Conservation (phyloP, 2,329 filamentous ascomycete species). For the Ceratocystis smalleyi region DNA sequence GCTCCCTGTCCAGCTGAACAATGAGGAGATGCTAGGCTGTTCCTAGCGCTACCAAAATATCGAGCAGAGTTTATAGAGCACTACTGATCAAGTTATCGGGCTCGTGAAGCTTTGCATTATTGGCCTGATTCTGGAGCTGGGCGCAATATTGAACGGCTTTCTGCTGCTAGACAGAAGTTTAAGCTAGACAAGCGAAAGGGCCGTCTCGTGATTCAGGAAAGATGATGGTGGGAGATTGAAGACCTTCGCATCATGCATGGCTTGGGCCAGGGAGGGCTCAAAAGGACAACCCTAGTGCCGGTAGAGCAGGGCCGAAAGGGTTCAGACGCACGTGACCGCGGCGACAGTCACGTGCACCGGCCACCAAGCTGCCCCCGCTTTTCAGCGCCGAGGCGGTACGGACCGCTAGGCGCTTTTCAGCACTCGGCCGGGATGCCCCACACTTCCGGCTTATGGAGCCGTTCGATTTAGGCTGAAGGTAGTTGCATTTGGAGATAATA, state of each 20-base stretch:
- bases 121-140: background rate
- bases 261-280: no score
- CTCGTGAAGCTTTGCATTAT: background rate
- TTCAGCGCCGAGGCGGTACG: background rate
- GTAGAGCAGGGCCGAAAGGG: background rate
- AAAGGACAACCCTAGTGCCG: no score
- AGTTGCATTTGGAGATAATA: background rate
- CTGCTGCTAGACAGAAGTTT: background rate
- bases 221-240: background rate
- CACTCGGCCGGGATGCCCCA: background rate
- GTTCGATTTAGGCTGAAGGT: background rate
- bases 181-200: background rate
- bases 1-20: background rate
- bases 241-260: background rate
- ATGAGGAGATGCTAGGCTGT: background rate
- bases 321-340: fast-evolving
- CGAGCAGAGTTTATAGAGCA: background rate
- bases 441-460: background rate
- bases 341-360: background rate
- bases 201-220: background rate
- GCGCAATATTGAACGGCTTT: background rate
- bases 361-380: background rate
- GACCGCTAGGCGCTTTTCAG: background rate
- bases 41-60: background rate
- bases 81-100: slow-evolving; percentile 1